A percentile compares a stretch with the other conserved stretches of the same genome.
Conservation (phyloP, 345 rosid genomes). For the Salix brachista region DNA sequence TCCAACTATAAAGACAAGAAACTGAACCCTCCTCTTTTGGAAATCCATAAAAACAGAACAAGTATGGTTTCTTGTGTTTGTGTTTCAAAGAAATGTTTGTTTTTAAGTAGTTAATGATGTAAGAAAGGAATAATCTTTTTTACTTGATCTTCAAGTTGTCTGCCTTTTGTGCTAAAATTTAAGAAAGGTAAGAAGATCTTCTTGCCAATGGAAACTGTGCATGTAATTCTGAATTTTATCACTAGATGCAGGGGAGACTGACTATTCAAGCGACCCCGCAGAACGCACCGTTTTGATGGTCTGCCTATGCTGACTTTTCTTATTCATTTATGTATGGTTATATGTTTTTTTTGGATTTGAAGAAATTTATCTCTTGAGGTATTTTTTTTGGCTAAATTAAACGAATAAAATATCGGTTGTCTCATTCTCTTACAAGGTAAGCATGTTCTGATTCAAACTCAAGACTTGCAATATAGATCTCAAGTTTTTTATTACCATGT, state of each 20-base stretch:
- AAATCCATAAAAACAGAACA: constrained; percentile 46
- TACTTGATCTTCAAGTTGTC: background rate
- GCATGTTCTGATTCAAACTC: accelerated
- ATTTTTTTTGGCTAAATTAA: too few relatives aligned
- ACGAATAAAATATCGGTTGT: accelerated
- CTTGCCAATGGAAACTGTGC: background rate
- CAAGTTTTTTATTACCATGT: too few relatives aligned
- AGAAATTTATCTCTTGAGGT: too few relatives aligned
- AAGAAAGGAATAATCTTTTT: background rate
- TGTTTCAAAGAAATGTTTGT: background rate
- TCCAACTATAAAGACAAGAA: constrained; percentile 49
- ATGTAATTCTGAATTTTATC: background rate
- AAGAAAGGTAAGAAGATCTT: background rate
- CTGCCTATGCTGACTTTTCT: background rate
- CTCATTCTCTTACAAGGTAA: accelerated
- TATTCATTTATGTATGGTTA: too few relatives aligned
- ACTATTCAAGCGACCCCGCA: background rate
- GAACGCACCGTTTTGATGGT: background rate
- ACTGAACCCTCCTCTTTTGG: constrained; percentile 41
- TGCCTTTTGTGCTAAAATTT: background rate
- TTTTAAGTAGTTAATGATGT: background rate
- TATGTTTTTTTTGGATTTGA: too few relatives aligned
- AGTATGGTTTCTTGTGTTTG: background rate
- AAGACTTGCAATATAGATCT: too few relatives aligned
- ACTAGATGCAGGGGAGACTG: background rate